Evolutionary conservation across 352 stramenopile genomes (phyloP).

Genomic region (Phytophthora agathidicida): DNA sequence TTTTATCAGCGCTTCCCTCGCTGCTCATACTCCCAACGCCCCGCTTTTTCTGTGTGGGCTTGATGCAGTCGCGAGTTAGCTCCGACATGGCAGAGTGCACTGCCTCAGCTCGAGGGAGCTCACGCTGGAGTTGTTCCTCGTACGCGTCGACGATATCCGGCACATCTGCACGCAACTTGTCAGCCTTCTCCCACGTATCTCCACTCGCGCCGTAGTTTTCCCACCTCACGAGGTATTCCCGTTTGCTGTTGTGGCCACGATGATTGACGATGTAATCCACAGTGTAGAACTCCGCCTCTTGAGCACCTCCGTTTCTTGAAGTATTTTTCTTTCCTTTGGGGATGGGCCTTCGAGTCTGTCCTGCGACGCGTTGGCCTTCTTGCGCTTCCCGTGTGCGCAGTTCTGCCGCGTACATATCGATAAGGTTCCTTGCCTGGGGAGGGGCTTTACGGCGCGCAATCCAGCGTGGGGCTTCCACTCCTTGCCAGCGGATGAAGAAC

Average conservation of each 20-base stretch:
- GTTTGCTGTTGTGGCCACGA: conserved; percentile 42
- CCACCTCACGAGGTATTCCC: conserved; percentile 72
- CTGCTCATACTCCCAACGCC: neutral
- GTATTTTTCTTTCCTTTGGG: conserved; percentile 12
- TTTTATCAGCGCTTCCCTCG: neutral
- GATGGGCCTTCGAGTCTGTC: neutral
- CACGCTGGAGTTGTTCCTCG: conserved; percentile 31
- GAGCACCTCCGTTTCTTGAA: conserved; percentile 7
- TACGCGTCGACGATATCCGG: conserved; percentile 63
- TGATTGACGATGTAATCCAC: conserved; percentile 72
- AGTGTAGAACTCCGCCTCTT: conserved; percentile 40
- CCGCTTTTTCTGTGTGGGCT: conserved; percentile 10
- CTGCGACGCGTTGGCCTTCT: neutral
- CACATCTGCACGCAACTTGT: conserved; percentile 58
- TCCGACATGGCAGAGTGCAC: conserved; percentile 14
- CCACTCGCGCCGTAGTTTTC: conserved; percentile 67
- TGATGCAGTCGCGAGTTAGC: conserved; percentile 8
- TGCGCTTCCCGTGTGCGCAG: conserved; percentile 1
- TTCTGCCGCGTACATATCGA: conserved; percentile 33
- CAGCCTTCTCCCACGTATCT: conserved; percentile 69
- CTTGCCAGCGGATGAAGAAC: conserved; percentile 47
- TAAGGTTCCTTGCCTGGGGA: conserved; percentile 34
- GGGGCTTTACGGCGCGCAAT: conserved; percentile 40
- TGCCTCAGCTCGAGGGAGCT: conserved; percentile 4
- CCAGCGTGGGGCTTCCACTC: conserved; percentile 31